Evolutionary conservation across 164 flowering plant genomes (phyloP).

Genomic region (Aristolochia californica): DNA sequence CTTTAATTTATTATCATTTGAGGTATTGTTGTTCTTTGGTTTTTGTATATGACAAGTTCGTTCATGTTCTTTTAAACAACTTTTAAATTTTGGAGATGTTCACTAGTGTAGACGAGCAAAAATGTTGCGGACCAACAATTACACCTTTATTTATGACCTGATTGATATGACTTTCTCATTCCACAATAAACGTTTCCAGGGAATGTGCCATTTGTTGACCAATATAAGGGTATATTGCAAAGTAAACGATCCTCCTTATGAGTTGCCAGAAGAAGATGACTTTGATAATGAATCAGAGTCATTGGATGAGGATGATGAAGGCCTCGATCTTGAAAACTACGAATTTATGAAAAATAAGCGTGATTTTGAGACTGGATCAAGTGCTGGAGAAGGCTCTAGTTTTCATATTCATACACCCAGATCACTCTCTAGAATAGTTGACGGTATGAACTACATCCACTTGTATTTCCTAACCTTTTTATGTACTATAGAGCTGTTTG

Average conservation of each 20-base stretch:
- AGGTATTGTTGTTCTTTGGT: constrained; percentile 34
- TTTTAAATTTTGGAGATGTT: background rate
- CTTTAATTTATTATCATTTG: constrained; percentile 65
- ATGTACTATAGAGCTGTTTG: background rate
- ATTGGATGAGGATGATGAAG: constrained; percentile 44
- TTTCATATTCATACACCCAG: constrained; percentile 62
- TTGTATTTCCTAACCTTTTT: too few species aligned
- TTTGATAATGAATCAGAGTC: constrained; percentile 32
- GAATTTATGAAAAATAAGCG: constrained; percentile 36
- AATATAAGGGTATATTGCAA: constrained; percentile 56
- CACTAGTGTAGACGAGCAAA: background rate
- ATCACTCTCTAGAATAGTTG: constrained; percentile 37
- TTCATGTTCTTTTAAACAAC: background rate
- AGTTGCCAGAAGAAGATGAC: constrained; percentile 35
- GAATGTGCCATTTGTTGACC: constrained; percentile 69
- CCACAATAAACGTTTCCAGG: constrained; percentile 27
- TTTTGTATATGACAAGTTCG: background rate
- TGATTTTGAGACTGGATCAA: constrained; percentile 44
- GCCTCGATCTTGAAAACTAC: constrained; percentile 57
- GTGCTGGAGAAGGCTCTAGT: constrained; percentile 30
- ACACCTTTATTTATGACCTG: background rate
- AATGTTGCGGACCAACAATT: background rate
- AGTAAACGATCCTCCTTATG: constrained; percentile 31
- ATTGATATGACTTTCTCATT: background rate
- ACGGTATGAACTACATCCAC: constrained; percentile 48